Evolutionary conservation across 108 stramenopile genomes (phyloP), one percentile per base, ranked within the genome.

Genomic region (Aurantiochytrium sp.): DNA sequence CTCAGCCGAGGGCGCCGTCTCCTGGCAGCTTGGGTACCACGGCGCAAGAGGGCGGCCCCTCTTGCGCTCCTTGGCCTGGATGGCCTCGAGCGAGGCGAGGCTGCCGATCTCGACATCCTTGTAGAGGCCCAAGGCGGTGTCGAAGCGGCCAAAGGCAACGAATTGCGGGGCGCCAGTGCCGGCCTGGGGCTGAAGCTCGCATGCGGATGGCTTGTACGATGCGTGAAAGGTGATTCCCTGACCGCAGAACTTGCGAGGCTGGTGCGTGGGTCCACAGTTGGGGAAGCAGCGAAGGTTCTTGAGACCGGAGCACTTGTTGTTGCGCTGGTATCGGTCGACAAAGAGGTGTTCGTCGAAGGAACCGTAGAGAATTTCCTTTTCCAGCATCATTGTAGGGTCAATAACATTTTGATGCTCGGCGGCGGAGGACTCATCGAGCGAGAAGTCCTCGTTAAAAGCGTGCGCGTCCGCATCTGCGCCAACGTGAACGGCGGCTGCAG

Each of bases 251-350:
- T 83, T 83, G 19, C 76, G 45, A 6, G 49, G 45, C 76, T 53
- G 45, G 76, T 83, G 76, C 10, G 76, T 83, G n/a, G 5, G 76
- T 16, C 76, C 76, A 83, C 76, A 83, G 23, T 83, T 83, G 0
- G 76, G 76, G 51, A 83, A 83, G 28, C 76, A 83, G 25, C 76
- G 76, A 8, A 83, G 76, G 51, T 83, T 83, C 28, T 83, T 83
- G 4, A 83, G 51, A 6, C 76, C 76, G 45, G 76, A 83, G 76
- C 76, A 83, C 28, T 83, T 83, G 76, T 83, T 83, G 51, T 83
- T 83, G 45, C 76, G 76, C 4, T 83, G 76, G 51, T 83, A 83
- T 10, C 76, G 45, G 49, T 83, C 76, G 12, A 83, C 76, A 35
- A 83, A 83, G 49, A 83, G 49, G n/a, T 83, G 49, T 23, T 83